phyloP scores from a whole-genome alignment of 2,329 filamentous ascomycete genomes.

The Penicillium sp. region DNA sequence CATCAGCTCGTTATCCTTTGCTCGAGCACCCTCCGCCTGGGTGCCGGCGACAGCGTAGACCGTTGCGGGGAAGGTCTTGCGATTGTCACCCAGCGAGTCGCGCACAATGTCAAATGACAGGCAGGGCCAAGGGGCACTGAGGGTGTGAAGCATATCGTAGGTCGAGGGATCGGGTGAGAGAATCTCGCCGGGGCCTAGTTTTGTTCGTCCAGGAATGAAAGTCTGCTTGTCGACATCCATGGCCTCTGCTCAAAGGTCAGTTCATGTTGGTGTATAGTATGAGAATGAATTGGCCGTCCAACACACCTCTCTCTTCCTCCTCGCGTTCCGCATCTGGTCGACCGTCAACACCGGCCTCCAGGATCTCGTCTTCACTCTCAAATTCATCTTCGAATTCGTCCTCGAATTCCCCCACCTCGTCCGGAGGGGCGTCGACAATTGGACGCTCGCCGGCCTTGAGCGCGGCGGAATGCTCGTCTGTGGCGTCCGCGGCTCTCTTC shows the following conservation, averaged over 20 bases:
- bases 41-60: conserved; percentile 94
- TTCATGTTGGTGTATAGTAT: not conserved
- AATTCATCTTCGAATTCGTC: conserved; percentile 94
- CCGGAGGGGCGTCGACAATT: conserved; percentile 48
- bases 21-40: conserved; percentile 72
- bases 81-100: conserved; percentile 81
- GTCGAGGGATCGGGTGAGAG: conserved; percentile 88
- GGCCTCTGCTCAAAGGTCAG: conserved; percentile 51
- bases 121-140: conserved; percentile 95
- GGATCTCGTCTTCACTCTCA: conserved; percentile 86
- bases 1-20: conserved; percentile 89
- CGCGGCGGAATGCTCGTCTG: conserved; percentile 49
- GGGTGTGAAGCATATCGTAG: conserved; percentile 94
- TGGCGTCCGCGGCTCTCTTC: conserved; percentile 57
- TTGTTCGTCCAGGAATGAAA: conserved; percentile 92
- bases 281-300: not conserved
- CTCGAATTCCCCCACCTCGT: conserved; percentile 63
- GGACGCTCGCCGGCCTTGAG: conserved; percentile 63
- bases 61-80: conserved; percentile 90
- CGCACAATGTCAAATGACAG: conserved; percentile 90
- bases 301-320: conserved; percentile 70
- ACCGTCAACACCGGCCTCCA: conserved; percentile 92
- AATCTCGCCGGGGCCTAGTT: conserved; percentile 85
- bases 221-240: conserved; percentile 95
- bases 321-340: conserved; percentile 89